Percentiles rank a stretch among this genome's conserved stretches.
Evolutionary conservation across 352 stramenopile species (phyloP).

Genomic region (Pythium myriotylum): DNA sequence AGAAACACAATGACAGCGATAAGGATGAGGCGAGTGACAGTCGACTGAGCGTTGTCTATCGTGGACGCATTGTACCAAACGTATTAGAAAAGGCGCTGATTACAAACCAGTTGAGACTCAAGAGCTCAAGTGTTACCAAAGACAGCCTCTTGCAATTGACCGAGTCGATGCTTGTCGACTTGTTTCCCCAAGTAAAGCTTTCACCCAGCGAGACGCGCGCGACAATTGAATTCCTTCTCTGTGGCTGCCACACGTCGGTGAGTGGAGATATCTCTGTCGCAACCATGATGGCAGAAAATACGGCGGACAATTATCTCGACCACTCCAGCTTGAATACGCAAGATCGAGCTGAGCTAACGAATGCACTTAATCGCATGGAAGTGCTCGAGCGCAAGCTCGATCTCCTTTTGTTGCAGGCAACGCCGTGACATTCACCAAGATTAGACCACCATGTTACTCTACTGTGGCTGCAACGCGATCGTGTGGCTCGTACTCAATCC

Average conservation of each 20-base stretch:
- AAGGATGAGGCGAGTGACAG: not conserved
- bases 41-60: constrained; percentile 7
- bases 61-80: constrained; percentile 21
- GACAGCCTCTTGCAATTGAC: constrained; percentile 4
- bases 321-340: not conserved
- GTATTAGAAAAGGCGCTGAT: constrained; percentile 21
- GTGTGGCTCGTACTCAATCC: constrained; percentile 42
- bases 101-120: not conserved
- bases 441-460: not conserved
- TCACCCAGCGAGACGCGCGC: constrained; percentile 1
- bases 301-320: too few relatives aligned
- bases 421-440: not conserved
- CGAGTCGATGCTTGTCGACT: constrained; percentile 5
- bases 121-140: not conserved
- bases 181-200: constrained; percentile 21
- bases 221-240: constrained; percentile 24
- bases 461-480: not conserved
- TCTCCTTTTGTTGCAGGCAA: constrained; percentile 11
- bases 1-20: not conserved
- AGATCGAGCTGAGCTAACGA: constrained; percentile 3
- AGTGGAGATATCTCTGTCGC: too few relatives aligned
- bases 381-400: constrained; percentile 31
- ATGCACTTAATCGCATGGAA: constrained; percentile 9
- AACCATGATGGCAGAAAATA: too few relatives aligned
- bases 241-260: not conserved